Base-by-base conservation (phyloP, 106 monocot species). In the Apostasia shenzhenica region DNA sequence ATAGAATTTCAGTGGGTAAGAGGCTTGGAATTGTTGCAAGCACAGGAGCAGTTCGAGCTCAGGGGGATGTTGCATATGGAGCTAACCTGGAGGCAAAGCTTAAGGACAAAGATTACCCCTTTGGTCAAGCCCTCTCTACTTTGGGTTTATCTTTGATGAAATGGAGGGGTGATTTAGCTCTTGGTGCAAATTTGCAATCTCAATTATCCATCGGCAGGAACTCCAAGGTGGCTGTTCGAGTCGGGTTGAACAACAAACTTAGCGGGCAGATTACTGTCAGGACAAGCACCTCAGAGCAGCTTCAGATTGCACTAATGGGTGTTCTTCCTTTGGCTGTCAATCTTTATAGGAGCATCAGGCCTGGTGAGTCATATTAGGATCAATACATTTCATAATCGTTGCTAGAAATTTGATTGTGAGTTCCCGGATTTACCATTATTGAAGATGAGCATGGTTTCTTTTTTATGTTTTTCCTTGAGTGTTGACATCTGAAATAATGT, bases 141-240 rank as follows among this genome's bases (percentile, higher is more conserved):
- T 67, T 95, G 61, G 86, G 92, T 4, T 70, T 89, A 14, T 95
- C 89, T 45, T 40, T 89, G 54, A 86, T 95, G 84, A 87, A 72
- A 54, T 86, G 88, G 89, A 79, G 86, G 13, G 71, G 82, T 63
- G 86, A 86, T 72, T 75, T 92, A 59, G 91, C 92, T 62, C 64
- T 95, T 26, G 95, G 92, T 4, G 88, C 86, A 6, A 89, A 95
- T 77, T 65, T 95, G 70, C 95, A 95, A 82, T 82, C 86, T 41
- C 88, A 89, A 58, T 70, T 91, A 49, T 74, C 78, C 10, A 9
- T 78, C 38, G 91, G 85, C 5, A 72, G 82, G 63, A 88, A 75
- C 6, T 78, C 85, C 0, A 92, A 92, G 80, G 68, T 86, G 75
- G 81, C 74, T 5, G 73, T 86, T 56, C 85, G 81, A 45, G 78